Base-by-base conservation (phyloP, 2,329 filamentous ascomycete genomes). In the Ceratocystis huliohia region DNA sequence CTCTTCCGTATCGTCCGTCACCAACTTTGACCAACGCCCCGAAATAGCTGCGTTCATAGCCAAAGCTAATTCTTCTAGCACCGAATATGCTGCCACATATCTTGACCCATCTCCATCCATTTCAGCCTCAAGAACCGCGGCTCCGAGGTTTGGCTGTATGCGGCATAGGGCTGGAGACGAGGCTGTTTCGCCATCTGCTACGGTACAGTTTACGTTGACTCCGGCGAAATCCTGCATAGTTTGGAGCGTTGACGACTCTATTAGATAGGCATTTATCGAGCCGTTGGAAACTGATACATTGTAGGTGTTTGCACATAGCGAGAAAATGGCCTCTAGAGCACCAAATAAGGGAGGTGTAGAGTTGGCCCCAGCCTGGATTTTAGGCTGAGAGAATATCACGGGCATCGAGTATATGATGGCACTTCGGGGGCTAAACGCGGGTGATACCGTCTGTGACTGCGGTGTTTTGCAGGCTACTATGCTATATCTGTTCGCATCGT, bases 251-350 rank as follows among this genome's bases (percentile, higher is more conserved):
- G 67, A 57, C 28, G 65, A 67, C 10, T n/a, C 15, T 59, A 41
- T 45, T 6, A 63, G n/a, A 2, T 13, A 33, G 10, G 46, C 17
- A 1, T 33, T 65, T 6, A 59, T 25, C 2, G 37, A 25, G 25
- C 63, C 66, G 25, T 63, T 15, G 3, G 30, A 10, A 6, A 70
- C 65, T 2, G 30, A 33, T 20, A 66, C 22, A n/a, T 66, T 57
- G 69, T 73, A 73, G 2, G 69, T 70, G 65, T 71, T 71, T 63
- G 72, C 70, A 61, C 73, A 73, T 50, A 74, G 71, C 44, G 73
- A 71, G n/a, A 73, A 69, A 10, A 73, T 66, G 15, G 72, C 69
- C 67, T 74, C 73, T 7, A 70, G 65, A 22, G 73, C 73, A 17
- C 70, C 69, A 67, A 73, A 72, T 13, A 25, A 45, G 20, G 62